These are phyloP conservation scores for Echium plantagineum DNA, from an alignment of 257 asterid genomes.

Conservation along the genomic window DNA sequence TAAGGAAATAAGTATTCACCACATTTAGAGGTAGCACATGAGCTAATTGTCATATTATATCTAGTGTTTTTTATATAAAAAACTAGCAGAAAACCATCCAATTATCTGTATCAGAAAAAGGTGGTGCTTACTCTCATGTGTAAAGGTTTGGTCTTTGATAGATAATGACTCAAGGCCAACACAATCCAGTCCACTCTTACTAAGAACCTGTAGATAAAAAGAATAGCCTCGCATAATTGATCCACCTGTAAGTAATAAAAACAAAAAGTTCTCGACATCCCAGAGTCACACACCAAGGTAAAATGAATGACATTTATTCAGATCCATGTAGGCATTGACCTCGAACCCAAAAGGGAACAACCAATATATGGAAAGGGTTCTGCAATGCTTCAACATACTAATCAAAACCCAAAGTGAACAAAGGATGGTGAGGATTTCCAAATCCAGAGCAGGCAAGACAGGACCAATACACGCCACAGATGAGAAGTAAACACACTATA, in stretches of 20 bases:
- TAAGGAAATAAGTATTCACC: not conserved
- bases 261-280: not conserved
- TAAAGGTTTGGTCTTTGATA: slow-evolving; percentile 70
- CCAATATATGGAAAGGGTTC: too few relatives aligned
- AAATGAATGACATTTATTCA: not conserved
- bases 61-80: not conserved
- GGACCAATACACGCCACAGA: not conserved
- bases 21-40: too few relatives aligned
- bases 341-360: too few relatives aligned
- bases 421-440: not conserved
- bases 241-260: not conserved
- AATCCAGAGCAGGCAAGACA: not conserved
- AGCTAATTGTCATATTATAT: too few relatives aligned
- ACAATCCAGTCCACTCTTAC: slow-evolving; percentile 61
- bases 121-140: slow-evolving; percentile 60
- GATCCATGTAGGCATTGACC: too few relatives aligned
- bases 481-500: not conserved
- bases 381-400: too few relatives aligned
- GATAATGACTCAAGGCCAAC: slow-evolving; percentile 55
- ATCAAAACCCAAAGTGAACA: too few relatives aligned
- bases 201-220: slow-evolving; percentile 41
- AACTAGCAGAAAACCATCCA: not conserved
- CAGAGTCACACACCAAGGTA: not conserved
- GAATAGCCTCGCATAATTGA: not conserved
- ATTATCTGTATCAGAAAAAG: slow-evolving; percentile 3